Evolutionary conservation across 2,329 filamentous ascomycete species (phyloP), one percentile per base, ranked within the genome.

Genomic region (Verticillium nubilum): DNA sequence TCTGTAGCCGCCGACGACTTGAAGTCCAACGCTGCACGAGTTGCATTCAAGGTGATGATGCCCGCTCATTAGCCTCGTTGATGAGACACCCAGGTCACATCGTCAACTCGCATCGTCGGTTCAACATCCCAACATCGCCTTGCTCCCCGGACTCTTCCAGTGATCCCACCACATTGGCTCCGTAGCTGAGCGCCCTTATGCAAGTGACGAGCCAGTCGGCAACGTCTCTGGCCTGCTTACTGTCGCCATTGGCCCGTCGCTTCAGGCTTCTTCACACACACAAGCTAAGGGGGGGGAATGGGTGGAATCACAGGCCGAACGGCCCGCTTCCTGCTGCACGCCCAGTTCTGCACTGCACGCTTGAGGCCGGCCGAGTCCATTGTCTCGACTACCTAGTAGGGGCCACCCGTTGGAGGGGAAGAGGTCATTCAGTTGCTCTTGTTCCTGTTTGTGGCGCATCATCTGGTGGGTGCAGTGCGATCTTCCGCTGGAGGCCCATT

Each of bases 261-360:
- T 47, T 25, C 26, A 54, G 25, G 26, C 13, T 15, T 54, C 5
- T 54, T 54, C 52, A 54, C 52, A 26, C 52, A 26, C 50, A 54
- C 52, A 17, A 54, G 3, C 25, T 17, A 17, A 29, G 19, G 52
- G 52, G 52, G n/a, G 27, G 52, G 52, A 26, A 17, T 17, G n/a
- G 19, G n/a, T n/a, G n/a, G 26, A 13, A 54, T 29, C 52, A 54
- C 13, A 54, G 52, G 52, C 60, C 52, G 27, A 33, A 63, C 61
- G 61, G 61, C 60, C 61, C 61, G 61, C 61, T 52, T 53, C 54
- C 47, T 50, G 23, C 42, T 50, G 37, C 37, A 47, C n/a, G n/a
- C n/a, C 17, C 35, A 42, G 5, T 7, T 42, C 35, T 47, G 7
- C 42, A 26, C 42, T 60, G 58, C 61, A 62, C 27, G 54, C 54